Conservation (phyloP, 2,329 filamentous ascomycete genomes). For the Sphaerostilbella broomeana region DNA sequence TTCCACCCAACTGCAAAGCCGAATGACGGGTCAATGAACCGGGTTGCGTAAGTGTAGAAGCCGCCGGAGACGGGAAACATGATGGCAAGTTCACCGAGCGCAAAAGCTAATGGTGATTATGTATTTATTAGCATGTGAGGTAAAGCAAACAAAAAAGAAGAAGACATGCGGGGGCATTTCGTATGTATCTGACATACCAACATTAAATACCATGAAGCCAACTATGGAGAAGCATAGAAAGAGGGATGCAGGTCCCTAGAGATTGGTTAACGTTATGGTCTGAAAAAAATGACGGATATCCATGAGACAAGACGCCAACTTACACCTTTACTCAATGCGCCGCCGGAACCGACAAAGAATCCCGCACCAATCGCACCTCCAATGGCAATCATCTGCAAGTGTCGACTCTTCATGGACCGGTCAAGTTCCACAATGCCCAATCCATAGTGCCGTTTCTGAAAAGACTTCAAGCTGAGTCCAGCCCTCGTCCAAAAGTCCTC, state of each 20-base stretch:
- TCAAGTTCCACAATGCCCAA: slow-evolving; percentile 32
- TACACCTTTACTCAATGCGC: slow-evolving; percentile 46
- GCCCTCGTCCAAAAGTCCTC: slow-evolving; percentile 30
- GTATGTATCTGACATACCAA: too few species aligned
- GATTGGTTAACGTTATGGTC: neutral
- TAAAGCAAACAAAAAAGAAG: too few species aligned
- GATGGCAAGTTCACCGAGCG: slow-evolving; percentile 55
- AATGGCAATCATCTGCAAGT: slow-evolving; percentile 58
- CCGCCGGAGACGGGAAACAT: slow-evolving; percentile 57
- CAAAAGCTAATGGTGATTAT: slow-evolving; percentile 36
- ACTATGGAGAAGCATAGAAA: slow-evolving; percentile 48
- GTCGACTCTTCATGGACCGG: slow-evolving; percentile 47
- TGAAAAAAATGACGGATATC: too few species aligned
- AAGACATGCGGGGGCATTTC: too few species aligned
- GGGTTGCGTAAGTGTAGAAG: slow-evolving; percentile 55
- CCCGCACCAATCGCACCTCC: slow-evolving; percentile 56
- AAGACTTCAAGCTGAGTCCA: slow-evolving; percentile 30
- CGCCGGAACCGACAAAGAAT: slow-evolving; percentile 56
- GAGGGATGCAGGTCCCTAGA: slow-evolving; percentile 34
- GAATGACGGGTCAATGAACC: slow-evolving; percentile 57
- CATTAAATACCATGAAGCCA: slow-evolving; percentile 56
- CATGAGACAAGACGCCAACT: slow-evolving; percentile 19
- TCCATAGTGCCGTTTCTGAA: slow-evolving; percentile 28
- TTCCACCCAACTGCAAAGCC: slow-evolving; percentile 47
- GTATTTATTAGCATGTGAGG: neutral